A percentile compares a stretch with the other conserved stretches of the same genome.
These are phyloP conservation scores for Aspergillus phoenicis DNA, from an alignment of 2,329 filamentous ascomycete genomes.

Conservation along the genomic window DNA sequence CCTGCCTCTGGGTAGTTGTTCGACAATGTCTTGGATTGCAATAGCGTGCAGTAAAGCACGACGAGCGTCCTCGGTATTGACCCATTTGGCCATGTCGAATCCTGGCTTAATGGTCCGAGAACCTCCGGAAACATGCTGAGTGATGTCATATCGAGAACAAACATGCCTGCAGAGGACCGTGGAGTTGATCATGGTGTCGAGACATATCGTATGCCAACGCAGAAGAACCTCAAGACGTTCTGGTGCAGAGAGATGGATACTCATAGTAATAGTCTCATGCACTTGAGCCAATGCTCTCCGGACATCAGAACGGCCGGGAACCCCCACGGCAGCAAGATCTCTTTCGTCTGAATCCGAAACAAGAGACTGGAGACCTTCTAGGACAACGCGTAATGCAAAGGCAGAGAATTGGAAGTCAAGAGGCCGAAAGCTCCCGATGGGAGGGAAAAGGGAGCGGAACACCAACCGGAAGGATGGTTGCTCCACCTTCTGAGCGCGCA, in stretches of 20 bases:
- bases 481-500: slow-evolving; percentile 34
- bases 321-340: slow-evolving; percentile 42
- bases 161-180: slow-evolving; percentile 44
- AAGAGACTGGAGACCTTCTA: slow-evolving; percentile 50
- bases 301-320: slow-evolving; percentile 44
- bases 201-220: slow-evolving; percentile 50
- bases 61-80: slow-evolving; percentile 42
- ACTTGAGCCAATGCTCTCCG: slow-evolving; percentile 44
- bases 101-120: slow-evolving; percentile 28
- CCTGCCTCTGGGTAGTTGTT: slow-evolving; percentile 48
- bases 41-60: slow-evolving; percentile 48
- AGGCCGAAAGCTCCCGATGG: slow-evolving; percentile 30
- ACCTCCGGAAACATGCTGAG: slow-evolving; percentile 44
- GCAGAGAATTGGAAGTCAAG: slow-evolving; percentile 42
- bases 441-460: slow-evolving; percentile 45
- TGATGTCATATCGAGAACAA: slow-evolving; percentile 43
- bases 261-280: slow-evolving; percentile 43
- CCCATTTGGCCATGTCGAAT: slow-evolving; percentile 46
- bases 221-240: slow-evolving; percentile 47
- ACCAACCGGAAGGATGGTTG: slow-evolving; percentile 45
- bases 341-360: slow-evolving; percentile 45
- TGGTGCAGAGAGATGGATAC: slow-evolving; percentile 37
- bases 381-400: slow-evolving; percentile 46
- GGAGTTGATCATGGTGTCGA: slow-evolving; percentile 47
- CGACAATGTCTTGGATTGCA: slow-evolving; percentile 51